Base-by-base conservation (phyloP, 352 stramenopile species). In the Blastocystis sp. region DNA sequence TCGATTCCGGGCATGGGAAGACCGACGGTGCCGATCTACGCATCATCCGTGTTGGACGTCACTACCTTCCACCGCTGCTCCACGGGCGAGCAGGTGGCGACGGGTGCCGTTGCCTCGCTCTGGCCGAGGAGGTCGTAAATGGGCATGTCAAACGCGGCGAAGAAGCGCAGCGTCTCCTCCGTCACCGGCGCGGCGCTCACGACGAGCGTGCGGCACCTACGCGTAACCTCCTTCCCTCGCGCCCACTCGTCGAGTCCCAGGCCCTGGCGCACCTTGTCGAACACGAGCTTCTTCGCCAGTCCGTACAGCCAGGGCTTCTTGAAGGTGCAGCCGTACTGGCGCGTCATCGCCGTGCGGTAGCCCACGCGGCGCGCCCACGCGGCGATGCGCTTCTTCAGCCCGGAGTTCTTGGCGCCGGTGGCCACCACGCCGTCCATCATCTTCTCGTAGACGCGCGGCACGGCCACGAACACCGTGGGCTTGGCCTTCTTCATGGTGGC, bases 71-170 rank as follows among this genome's bases (percentile, higher is more conserved):
- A 91, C 87, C 42, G 63, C 88, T 63, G 79, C 45, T 24, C 66
- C 64, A 90, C 90, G 28, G 91, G 89, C 48, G 89, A 91, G 28
- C 87, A 84, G 11, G 87, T 89, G 63, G 93, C 90, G 94, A 93
- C 57, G 17, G 95, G 94, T 11, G 95, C 95, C 14, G 92, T 95
- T 24, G 90, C 92, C 89, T 98, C 95, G 57, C 92, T 96, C 91
- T 98, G 94, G 3, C 96, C 95, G 59, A 95, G 95, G 88, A 97
- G 93, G 91, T 98, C 95, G 89, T 94, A 96, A 64, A 98, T 93
- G 10, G 94, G 94, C 64, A 98, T 91, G 89, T 98, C 95, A 43
- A 98, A 90, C 38, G 94, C 97, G 71, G 92, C 93, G 89, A 98
- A 98, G 91, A 98, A 98, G 42, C 97, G 92, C 7, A 98, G 91